Conservation (phyloP, 106 monocot species). For the Vanilla planifolia region DNA sequence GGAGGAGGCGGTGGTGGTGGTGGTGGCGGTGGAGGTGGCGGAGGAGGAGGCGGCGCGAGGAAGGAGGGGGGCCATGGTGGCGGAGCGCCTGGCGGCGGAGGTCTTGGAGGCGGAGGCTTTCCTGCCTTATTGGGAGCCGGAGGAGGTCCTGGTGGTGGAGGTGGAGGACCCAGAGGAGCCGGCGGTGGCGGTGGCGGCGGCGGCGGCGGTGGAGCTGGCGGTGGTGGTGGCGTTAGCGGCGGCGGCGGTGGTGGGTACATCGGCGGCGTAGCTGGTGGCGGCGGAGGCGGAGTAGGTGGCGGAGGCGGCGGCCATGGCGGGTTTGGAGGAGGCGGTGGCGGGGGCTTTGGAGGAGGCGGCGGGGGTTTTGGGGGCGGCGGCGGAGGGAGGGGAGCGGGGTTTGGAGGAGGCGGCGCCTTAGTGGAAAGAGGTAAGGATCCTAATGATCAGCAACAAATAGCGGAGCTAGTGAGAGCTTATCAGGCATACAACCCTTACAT, state of each 20-base stretch:
- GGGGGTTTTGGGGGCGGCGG: constrained; percentile 8
- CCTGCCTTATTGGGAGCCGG: no score
- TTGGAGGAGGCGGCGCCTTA: no score
- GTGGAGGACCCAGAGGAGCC: constrained; percentile 6
- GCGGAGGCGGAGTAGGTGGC: no score
- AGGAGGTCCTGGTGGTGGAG: not conserved
- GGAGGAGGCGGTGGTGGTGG: not conserved
- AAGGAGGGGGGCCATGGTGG: not conserved
- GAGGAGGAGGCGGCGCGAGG: constrained; percentile 1
- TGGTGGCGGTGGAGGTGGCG: constrained; percentile 3
- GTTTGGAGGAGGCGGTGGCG: not conserved
- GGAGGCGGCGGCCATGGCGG: not conserved
- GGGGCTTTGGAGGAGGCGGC: not conserved
- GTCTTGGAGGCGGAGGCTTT: no score
- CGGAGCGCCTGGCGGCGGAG: no score
- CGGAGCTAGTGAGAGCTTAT: constrained; percentile 29
- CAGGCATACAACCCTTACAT: constrained; percentile 21
- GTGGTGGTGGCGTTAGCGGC: not conserved
- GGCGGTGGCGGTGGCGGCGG: not conserved
- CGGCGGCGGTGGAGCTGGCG: constrained; percentile 5
- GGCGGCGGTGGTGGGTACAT: not conserved
- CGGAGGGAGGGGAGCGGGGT: not conserved
- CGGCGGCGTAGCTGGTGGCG: no score
- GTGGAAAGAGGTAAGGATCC: constrained; percentile 13
- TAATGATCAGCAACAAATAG: constrained; percentile 10